Percentiles rank a stretch among this genome's conserved stretches.
phyloP scores from a whole-genome alignment of 345 rosid genomes.

The Zanthoxylum bungeanum region DNA sequence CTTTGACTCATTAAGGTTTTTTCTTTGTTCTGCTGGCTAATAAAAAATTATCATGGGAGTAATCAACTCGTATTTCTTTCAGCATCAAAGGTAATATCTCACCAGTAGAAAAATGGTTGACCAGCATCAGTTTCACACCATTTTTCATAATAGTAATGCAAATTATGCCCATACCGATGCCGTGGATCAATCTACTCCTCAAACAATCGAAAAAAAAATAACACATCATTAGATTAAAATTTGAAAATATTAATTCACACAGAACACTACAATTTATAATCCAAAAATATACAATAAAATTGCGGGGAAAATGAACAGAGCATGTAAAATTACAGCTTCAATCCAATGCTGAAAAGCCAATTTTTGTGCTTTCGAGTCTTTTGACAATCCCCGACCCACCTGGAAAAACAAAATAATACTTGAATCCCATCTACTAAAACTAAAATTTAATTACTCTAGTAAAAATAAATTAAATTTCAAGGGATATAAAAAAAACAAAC shows the following conservation, averaged over 20 bases:
- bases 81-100: conserved; percentile 4
- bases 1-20: not conserved
- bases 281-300: not conserved
- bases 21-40: no score
- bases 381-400: conserved; percentile 75
- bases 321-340: conserved; percentile 45
- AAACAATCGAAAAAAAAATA: not conserved
- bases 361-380: conserved; percentile 65
- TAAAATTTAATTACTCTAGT: not conserved
- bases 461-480: not conserved
- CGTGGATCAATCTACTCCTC: conserved; percentile 81
- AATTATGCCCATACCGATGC: conserved; percentile 82
- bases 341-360: conserved; percentile 96
- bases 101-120: conserved; percentile 96
- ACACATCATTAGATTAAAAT: not conserved
- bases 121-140: conserved; percentile 77
- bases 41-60: not conserved
- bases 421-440: not conserved
- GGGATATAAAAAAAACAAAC: not conserved
- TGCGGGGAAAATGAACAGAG: not conserved
- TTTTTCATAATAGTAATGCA: conserved; percentile 70
- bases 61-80: not conserved
- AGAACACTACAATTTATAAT: not conserved
- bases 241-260: not conserved
- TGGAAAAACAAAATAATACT: conserved; percentile 23